phyloP scores from a whole-genome alignment of 129 eudicot genomes.

The Flaveria brownii region DNA sequence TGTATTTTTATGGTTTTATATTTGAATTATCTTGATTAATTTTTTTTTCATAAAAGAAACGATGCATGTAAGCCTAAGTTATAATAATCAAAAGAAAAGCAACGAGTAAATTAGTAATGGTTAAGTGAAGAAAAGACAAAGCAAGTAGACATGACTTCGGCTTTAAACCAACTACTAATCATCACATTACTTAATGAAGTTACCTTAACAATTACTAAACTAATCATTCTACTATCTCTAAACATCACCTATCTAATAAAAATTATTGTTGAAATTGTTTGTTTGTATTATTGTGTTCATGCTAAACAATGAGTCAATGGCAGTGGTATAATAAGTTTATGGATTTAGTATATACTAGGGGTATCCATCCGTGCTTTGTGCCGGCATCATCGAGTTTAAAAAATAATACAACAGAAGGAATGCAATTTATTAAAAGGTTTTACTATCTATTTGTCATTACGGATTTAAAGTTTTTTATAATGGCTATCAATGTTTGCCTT shows the following conservation, averaged over 20 bases:
- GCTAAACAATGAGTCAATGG: not conserved
- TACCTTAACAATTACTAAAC: not conserved
- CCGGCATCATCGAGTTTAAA: no score
- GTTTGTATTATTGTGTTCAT: not conserved
- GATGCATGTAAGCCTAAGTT: no score
- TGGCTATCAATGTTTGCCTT: no score
- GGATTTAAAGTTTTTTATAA: no score
- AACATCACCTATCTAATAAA: not conserved
- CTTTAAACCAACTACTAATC: conserved; percentile 10
- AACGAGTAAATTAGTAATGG: not conserved
- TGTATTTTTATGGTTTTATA: no score
- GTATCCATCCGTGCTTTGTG: no score
- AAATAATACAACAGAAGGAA: no score
- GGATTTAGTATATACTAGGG: no score
- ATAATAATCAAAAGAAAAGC: not conserved
- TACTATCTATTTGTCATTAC: no score
- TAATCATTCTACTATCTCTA: not conserved
- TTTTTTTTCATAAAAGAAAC: not conserved
- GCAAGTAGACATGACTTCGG: conserved; percentile 12
- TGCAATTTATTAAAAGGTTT: no score
- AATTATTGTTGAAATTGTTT: not conserved
- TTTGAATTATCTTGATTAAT: no score
- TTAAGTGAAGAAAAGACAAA: conserved; percentile 15
- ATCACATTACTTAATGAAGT: not conserved
- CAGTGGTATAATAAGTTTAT: no score